Evolutionary conservation across 371 early-diverging fungal species (phyloP), one percentile per base, ranked within the genome.

Genomic region (Blakeslea trispora): DNA sequence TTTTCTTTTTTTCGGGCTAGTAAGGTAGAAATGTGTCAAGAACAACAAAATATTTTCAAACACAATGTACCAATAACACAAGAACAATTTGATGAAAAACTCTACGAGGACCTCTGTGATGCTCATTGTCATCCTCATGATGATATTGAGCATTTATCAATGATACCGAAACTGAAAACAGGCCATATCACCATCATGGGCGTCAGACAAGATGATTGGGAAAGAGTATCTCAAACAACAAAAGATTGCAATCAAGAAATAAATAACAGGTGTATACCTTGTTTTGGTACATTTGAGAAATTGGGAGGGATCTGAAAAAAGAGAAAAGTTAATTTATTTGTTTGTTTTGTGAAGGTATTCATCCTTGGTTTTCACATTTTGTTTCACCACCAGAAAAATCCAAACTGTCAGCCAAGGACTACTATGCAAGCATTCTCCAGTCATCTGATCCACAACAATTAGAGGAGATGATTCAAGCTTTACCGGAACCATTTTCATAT

Each of bases 121-220:
- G 68, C 71, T 1, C 80, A 79, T 28, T 76, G 80, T 50, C 80
- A 79, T 53, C 71, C 77, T 9, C 80, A 79, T 41, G 80, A 79
- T 44, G 80, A 68, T 49, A 14, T 48, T 4, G 61, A 68, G 0
- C 34, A 66, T 3, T 54, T 76, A 0, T 28, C 31, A 17, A 13
- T 44, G n/a, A 76, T 79, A 52, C 45, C 69, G 1, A 44, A 55
- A 37, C 49, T 79, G 3, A 59, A 66, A 31, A 75, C 74, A 10
- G 77, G 74, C 1, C 77, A 72, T 45, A 28, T 79, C n/a, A 76
- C 76, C 0, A 46, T 76, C 5, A 79, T 79, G 80, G 80, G 80
- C 0, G 77, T 76, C 2, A 61, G 77, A 19, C 71, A 65, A 49
- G 77, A 75, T 28, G 80, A 79, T 45, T 79, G 80, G 80, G 73